Conservation (phyloP, 2,329 filamentous ascomycete genomes). For the Aspergillus hiratsukae region DNA sequence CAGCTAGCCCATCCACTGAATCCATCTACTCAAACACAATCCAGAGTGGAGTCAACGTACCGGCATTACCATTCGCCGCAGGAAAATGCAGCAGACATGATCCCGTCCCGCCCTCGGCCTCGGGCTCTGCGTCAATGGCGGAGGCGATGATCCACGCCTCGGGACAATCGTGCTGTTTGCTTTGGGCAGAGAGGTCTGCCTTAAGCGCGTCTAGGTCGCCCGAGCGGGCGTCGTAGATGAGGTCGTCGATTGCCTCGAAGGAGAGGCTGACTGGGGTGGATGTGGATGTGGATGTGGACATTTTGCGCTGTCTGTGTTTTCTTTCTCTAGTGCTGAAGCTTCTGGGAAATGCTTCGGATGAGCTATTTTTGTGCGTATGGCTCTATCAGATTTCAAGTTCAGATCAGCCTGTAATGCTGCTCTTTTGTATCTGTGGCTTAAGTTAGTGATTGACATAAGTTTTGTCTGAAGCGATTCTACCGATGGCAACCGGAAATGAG, state of each 20-base stretch:
- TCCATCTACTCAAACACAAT: too few relatives aligned
- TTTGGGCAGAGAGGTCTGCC: constrained; percentile 54
- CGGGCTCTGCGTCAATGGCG: constrained; percentile 69
- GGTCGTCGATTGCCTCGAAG: constrained; percentile 82
- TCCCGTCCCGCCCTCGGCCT: constrained; percentile 58
- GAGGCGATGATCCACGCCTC: constrained; percentile 62
- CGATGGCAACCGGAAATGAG: background rate
- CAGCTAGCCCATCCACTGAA: background rate
- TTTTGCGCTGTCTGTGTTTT: constrained; percentile 7
- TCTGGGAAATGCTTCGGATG: background rate
- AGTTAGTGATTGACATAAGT: background rate
- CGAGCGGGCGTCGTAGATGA: constrained; percentile 78
- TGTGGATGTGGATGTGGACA: constrained; percentile 4
- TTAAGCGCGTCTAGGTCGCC: constrained; percentile 70
- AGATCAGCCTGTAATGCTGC: background rate
- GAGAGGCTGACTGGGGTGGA: constrained; percentile 44
- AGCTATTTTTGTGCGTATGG: background rate
- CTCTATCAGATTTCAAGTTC: background rate
- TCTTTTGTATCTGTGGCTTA: background rate
- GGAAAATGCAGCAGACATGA: constrained; percentile 73
- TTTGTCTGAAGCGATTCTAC: background rate
- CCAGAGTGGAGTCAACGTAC: constrained; percentile 48
- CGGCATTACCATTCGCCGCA: constrained; percentile 79
- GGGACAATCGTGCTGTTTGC: constrained; percentile 56
- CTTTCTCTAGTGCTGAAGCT: background rate